Base-by-base conservation (phyloP, 352 stramenopile species). In the Pythium rishiriense region DNA sequence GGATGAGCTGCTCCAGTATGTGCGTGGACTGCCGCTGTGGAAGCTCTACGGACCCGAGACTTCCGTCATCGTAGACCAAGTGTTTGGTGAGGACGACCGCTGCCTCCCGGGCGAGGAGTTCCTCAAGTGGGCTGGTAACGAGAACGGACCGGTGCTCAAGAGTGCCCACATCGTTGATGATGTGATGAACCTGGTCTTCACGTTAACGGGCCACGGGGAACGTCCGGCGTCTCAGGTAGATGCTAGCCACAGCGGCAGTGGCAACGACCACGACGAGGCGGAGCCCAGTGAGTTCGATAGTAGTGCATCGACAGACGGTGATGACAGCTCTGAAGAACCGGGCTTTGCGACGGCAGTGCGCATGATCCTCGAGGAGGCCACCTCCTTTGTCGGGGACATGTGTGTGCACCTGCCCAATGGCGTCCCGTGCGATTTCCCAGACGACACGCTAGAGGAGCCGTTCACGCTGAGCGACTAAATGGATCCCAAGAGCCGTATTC, bases 21-120 rank as follows among this genome's bases (percentile, higher is more conserved):
- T 64, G 29, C 55, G 55, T 8, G 43, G 33, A 3, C 29, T 52
- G 43, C 55, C 55, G 28, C 43, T 52, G 42, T 62, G 42, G 55
- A 53, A n/a, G 29, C 22, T 48, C 9, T 21, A 14, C 12, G 29
- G 43, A 15, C 19, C n/a, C 8, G 31, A 31, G 31, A 53, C 41
- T 2, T n/a, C 29, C 11, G 43, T 28, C 2, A 21, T 21, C 28
- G 41, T 46, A 28, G 19, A 53, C 11, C 14, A 53, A 10, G 10
- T 62, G 26, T 62, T 62, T 43, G 51, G 51, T 9, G 46, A 28
- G 24, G 43, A 62, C 17, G 29, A 37, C 10, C 26, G 55, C 9
- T 62, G 55, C 43, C 42, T 53, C 0, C 28, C 29, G 8, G 55
- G 55, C 29, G 24, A 51, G 14, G 41, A 53, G 1, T 52, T 62